Evolutionary conservation across 1,284 basidiomycete genomes (phyloP).

Genomic region (Marasmius tenuissimus): DNA sequence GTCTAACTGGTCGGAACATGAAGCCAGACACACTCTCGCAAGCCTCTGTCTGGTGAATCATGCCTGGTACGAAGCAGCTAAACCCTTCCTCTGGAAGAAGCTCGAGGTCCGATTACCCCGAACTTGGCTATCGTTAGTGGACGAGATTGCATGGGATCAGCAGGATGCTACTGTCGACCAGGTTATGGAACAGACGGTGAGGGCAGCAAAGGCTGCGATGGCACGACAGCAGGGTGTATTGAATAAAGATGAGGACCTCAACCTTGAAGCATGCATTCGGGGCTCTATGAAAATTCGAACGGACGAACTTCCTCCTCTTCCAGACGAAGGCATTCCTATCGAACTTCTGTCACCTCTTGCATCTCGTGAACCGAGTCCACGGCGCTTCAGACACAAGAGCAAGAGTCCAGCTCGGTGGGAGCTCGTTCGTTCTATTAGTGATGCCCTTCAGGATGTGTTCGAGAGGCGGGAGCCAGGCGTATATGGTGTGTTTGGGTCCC

Average conservation of each 20-base stretch:
- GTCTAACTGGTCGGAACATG: slow-evolving; percentile 63
- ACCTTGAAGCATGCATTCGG: slow-evolving; percentile 62
- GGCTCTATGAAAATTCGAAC: slow-evolving; percentile 43
- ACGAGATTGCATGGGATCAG: slow-evolving; percentile 72
- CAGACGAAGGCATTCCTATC: slow-evolving; percentile 66
- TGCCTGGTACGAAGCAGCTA: slow-evolving; percentile 74
- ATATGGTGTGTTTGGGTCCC: slow-evolving; percentile 53
- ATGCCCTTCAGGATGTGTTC: slow-evolving; percentile 70
- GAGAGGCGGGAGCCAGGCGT: slow-evolving; percentile 62
- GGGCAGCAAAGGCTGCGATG: slow-evolving; percentile 59
- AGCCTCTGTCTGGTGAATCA: slow-evolving; percentile 72
- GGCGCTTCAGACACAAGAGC: slow-evolving; percentile 69
- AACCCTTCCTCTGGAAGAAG: slow-evolving; percentile 79
- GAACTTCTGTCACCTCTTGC: slow-evolving; percentile 75
- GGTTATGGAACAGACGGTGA: slow-evolving; percentile 64
- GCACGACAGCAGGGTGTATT: slow-evolving; percentile 29
- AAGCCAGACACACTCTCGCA: slow-evolving; percentile 60
- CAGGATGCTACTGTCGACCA: slow-evolving; percentile 62
- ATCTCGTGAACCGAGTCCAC: slow-evolving; percentile 78
- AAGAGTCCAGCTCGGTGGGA: slow-evolving; percentile 81
- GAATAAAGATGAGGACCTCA: slow-evolving; percentile 43
- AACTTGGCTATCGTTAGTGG: slow-evolving; percentile 77
- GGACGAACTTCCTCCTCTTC: slow-evolving; percentile 25
- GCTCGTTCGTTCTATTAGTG: slow-evolving; percentile 70
- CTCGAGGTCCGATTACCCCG: slow-evolving; percentile 77